Evolutionary conservation across 768 basidiomycete species (phyloP).

Genomic region (Tephrocybe rancida): DNA sequence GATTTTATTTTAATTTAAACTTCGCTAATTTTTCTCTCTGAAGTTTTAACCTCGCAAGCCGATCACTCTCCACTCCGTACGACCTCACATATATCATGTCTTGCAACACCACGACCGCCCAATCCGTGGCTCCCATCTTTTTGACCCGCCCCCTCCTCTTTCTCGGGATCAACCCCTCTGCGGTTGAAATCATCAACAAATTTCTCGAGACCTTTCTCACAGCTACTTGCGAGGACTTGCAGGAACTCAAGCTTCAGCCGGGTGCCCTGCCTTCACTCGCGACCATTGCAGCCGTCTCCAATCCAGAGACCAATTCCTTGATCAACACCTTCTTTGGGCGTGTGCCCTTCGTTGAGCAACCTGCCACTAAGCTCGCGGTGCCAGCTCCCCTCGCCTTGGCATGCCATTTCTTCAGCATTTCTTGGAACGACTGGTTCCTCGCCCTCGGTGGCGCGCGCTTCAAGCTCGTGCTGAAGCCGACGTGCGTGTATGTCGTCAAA

Average conservation of each 20-base stretch:
- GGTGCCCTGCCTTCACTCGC: slow-evolving; percentile 31
- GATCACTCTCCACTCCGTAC: slow-evolving; percentile 3
- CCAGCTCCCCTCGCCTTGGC: slow-evolving; percentile 36
- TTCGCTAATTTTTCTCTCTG: not conserved
- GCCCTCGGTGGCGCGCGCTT: slow-evolving; percentile 36
- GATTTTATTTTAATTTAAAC: too few species aligned
- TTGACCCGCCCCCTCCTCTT: slow-evolving; percentile 37
- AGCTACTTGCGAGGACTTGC: slow-evolving; percentile 15
- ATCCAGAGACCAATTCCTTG: not conserved
- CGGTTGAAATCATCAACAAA: slow-evolving; percentile 26
- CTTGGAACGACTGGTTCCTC: slow-evolving; percentile 39
- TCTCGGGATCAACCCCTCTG: slow-evolving; percentile 20
- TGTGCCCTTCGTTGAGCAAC: not conserved
- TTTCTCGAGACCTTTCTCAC: slow-evolving; percentile 30
- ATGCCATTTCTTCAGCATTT: slow-evolving; percentile 32
- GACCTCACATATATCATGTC: slow-evolving; percentile 13
- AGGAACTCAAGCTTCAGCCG: slow-evolving; percentile 26
- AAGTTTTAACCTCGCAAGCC: slow-evolving; percentile 13
- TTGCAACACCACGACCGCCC: slow-evolving; percentile 21
- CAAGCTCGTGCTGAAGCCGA: slow-evolving; percentile 33
- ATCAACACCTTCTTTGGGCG: slow-evolving; percentile 4
- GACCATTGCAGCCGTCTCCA: not conserved
- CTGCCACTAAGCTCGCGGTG: not conserved
- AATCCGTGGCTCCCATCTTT: slow-evolving; percentile 35
- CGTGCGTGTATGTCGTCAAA: slow-evolving; percentile 26